A percentile compares a stretch with the other conserved stretches of the same genome.
phyloP scores from a whole-genome alignment of 805 yeast genomes.

The Wickerhamomyces queroliae region DNA sequence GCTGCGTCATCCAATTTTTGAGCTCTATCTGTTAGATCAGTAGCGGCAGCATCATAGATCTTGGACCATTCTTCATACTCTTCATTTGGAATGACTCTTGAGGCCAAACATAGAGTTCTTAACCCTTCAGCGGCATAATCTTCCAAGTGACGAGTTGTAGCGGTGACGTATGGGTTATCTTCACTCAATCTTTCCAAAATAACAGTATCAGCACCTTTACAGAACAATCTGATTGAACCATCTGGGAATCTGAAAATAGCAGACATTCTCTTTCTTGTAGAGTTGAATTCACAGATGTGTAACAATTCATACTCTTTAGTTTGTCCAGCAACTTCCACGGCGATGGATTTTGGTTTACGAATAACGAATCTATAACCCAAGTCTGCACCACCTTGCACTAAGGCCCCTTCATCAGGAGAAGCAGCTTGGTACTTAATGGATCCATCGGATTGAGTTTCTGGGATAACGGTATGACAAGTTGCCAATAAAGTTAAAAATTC shows the following conservation, averaged over 20 bases:
- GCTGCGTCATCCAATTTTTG: constrained; percentile 83
- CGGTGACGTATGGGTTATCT: constrained; percentile 72
- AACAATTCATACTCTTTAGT: constrained; percentile 69
- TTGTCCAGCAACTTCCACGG: constrained; percentile 46
- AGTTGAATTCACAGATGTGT: constrained; percentile 93
- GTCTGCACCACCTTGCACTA: constrained; percentile 92
- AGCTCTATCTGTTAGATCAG: constrained; percentile 69
- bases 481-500: constrained; percentile 81
- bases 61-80: constrained; percentile 73
- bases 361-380: constrained; percentile 80
- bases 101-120: constrained; percentile 89
- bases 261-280: constrained; percentile 97
- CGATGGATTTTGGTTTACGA: constrained; percentile 79
- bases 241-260: constrained; percentile 93
- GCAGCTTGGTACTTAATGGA: constrained; percentile 93
- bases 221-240: constrained; percentile 79
- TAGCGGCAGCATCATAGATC: constrained; percentile 72
- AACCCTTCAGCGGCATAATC: constrained; percentile 96
- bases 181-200: constrained; percentile 76
- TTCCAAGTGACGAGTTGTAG: constrained; percentile 83
- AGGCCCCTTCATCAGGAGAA: constrained; percentile 98
- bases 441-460: constrained; percentile 65
- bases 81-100: constrained; percentile 68
- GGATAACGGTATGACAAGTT: constrained; percentile 96
- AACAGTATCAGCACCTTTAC: constrained; percentile 98